A percentile compares a stretch with the other conserved stretches of the same genome.
These are phyloP conservation scores for Amanita molliuscula DNA, from an alignment of 768 basidiomycete species.

Conservation along the genomic window DNA sequence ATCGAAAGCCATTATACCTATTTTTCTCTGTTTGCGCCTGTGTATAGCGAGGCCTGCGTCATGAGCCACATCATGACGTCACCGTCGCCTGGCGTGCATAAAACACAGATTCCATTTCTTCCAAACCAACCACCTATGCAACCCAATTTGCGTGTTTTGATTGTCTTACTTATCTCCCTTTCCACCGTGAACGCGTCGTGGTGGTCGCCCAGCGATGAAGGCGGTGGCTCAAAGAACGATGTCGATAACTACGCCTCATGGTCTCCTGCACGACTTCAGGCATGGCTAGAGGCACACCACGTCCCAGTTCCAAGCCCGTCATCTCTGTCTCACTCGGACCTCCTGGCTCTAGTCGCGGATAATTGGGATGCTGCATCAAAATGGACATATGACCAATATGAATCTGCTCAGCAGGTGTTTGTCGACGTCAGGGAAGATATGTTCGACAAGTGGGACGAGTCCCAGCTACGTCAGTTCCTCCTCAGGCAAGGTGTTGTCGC, in stretches of 20 bases:
- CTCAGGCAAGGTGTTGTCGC: conserved; percentile 81
- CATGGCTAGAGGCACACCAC: conserved; percentile 62
- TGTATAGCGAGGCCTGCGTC: conserved; percentile 6
- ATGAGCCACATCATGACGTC: conserved; percentile 15
- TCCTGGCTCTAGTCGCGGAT: conserved; percentile 38
- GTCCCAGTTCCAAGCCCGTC: conserved; percentile 41
- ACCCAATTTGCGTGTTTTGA: not conserved
- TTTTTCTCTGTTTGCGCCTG: not conserved
- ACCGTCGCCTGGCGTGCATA: conserved; percentile 5
- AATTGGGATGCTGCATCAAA: conserved; percentile 47
- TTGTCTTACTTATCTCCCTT: conserved; percentile 7
- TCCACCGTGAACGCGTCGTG: conserved; percentile 38
- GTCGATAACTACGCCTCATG: conserved; percentile 35
- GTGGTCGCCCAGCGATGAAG: conserved; percentile 24
- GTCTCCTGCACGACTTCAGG: conserved; percentile 52
- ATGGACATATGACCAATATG: conserved; percentile 60
- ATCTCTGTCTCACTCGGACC: conserved; percentile 27
- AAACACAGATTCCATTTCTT: not conserved
- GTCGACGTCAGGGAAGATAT: conserved; percentile 43
- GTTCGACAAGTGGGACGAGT: conserved; percentile 83
- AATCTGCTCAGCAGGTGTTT: conserved; percentile 53
- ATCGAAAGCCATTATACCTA: not conserved
- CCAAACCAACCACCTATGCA: not conserved
- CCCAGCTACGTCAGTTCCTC: conserved; percentile 69
- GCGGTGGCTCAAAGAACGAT: conserved; percentile 22